These are phyloP conservation scores for Sanghuangporus weigelae DNA, from an alignment of 1,284 basidiomycete species.

Conservation along the genomic window DNA sequence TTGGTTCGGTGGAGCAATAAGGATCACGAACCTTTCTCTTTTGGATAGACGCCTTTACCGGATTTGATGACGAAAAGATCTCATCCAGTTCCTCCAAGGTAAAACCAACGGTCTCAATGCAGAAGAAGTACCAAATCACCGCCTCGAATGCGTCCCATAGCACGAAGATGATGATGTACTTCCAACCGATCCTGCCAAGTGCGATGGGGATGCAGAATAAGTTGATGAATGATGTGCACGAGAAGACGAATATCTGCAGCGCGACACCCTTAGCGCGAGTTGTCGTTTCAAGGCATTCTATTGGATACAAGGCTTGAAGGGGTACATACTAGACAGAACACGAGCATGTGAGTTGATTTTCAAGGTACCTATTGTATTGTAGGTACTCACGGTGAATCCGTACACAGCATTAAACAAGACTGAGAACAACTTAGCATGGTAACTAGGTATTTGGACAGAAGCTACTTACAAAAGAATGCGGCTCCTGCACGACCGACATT, in stretches of 20 bases:
- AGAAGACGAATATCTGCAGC: constrained; percentile 18
- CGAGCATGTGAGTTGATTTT: not conserved
- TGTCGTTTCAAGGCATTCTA: constrained; percentile 33
- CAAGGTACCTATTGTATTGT: not conserved
- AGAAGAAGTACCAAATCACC: constrained; percentile 30
- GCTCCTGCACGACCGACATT: constrained; percentile 27
- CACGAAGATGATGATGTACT: constrained; percentile 28
- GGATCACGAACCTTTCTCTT: constrained; percentile 13
- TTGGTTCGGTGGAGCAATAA: not conserved
- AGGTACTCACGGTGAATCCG: constrained; percentile 18
- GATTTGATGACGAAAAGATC: constrained; percentile 32
- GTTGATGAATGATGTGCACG: constrained; percentile 27
- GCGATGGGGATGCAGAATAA: constrained; percentile 25
- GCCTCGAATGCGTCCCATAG: constrained; percentile 30
- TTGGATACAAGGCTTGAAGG: constrained; percentile 32
- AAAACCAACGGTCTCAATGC: constrained; percentile 30
- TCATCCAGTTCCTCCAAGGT: constrained; percentile 33
- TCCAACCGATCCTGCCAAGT: constrained; percentile 19
- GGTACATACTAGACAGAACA: constrained; percentile 21
- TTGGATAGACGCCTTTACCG: constrained; percentile 30
- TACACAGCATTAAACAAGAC: constrained; percentile 21
- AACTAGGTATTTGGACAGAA: not conserved
- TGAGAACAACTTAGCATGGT: not conserved
- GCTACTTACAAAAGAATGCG: constrained; percentile 16
- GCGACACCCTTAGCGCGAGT: constrained; percentile 35